phyloP scores from a whole-genome alignment of 805 yeast genomes.

The Tetrapisispora taiwanensis region DNA sequence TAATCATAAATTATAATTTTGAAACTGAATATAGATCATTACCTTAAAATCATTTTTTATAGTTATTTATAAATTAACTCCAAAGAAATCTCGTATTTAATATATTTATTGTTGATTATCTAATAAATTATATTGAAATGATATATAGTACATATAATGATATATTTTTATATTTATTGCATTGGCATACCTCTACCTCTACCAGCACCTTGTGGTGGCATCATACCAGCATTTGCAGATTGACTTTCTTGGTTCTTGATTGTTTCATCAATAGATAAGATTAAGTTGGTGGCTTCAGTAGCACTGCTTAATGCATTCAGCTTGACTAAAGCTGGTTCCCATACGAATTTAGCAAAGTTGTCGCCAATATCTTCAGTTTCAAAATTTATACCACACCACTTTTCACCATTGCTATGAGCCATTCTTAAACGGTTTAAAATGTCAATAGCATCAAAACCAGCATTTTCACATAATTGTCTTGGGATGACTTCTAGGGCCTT shows the following conservation, averaged over 20 bases:
- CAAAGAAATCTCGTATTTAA: not conserved
- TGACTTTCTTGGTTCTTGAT: conserved; percentile 61
- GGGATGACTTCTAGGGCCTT: conserved; percentile 93
- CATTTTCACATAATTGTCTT: conserved; percentile 94
- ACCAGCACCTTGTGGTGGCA: conserved; percentile 50
- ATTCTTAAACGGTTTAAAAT: conserved; percentile 81
- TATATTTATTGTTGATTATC: not conserved
- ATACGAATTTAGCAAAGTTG: conserved; percentile 76
- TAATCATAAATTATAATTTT: too few relatives aligned
- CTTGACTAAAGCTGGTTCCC: conserved; percentile 97
- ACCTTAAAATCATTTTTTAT: too few relatives aligned
- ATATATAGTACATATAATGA: conserved; percentile 5
- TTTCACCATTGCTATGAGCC: conserved; percentile 88
- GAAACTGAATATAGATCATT: too few relatives aligned
- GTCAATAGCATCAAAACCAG: conserved; percentile 98
- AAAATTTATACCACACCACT: conserved; percentile 89
- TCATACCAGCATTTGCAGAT: conserved; percentile 39
- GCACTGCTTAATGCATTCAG: conserved; percentile 91
- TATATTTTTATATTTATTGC: conserved; percentile 3
- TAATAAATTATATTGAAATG: conserved; percentile 1
- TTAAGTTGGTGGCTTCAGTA: conserved; percentile 89
- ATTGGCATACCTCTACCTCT: conserved; percentile 61
- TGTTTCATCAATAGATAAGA: conserved; percentile 94
- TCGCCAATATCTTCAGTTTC: conserved; percentile 72
- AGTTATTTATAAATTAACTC: too few relatives aligned